Evolutionary conservation across 2,329 filamentous ascomycete genomes (phyloP).

Genomic region (Penicillium griseofulvum): DNA sequence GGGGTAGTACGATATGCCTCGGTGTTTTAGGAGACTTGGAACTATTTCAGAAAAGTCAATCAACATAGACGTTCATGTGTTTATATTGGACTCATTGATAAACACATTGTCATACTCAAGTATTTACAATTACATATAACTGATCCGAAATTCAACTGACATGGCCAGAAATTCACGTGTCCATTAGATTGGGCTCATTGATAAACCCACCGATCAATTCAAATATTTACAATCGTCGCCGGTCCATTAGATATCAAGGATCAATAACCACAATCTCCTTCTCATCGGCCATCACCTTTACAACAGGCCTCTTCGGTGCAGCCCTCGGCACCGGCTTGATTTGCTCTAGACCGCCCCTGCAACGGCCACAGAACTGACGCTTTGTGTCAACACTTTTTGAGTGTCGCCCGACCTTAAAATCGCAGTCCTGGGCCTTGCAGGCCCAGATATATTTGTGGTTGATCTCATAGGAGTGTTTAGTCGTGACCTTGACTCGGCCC

Average conservation of each 20-base stretch:
- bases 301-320: slow-evolving; percentile 25
- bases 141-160: background rate
- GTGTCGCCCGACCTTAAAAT: slow-evolving; percentile 74
- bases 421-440: slow-evolving; percentile 61
- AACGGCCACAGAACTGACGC: slow-evolving; percentile 73
- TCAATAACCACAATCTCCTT: background rate
- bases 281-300: background rate
- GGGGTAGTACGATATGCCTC: too few species aligned
- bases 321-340: slow-evolving; percentile 70
- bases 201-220: background rate
- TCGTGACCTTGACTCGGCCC: slow-evolving; percentile 71
- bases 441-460: slow-evolving; percentile 90
- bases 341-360: slow-evolving; percentile 69
- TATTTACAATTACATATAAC: background rate
- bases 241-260: background rate
- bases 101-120: background rate
- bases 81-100: background rate
- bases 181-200: background rate
- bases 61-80: too few species aligned
- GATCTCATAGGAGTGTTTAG: slow-evolving; percentile 85
- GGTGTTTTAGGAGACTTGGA: background rate
- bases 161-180: background rate
- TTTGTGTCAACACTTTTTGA: slow-evolving; percentile 76
- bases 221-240: background rate
- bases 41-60: too few species aligned